phyloP scores from a whole-genome alignment of 2,329 filamentous ascomycete genomes.

The Calonectria leucothoes region DNA sequence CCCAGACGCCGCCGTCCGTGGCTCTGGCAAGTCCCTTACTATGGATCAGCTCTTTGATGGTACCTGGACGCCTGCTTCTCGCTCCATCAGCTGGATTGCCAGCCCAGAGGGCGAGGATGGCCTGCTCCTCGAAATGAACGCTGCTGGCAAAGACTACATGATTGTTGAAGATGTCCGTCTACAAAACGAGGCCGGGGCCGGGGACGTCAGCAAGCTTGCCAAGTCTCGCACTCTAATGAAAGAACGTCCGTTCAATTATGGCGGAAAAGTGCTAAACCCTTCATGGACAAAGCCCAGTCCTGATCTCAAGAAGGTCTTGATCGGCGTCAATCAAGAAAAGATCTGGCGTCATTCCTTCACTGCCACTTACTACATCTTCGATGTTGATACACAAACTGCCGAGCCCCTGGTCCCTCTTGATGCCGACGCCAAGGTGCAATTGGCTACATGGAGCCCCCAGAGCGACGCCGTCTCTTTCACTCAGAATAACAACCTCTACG shows the following conservation, averaged over 20 bases:
- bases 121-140: conserved; percentile 79
- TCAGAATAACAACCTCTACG: conserved; percentile 87
- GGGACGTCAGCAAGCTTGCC: conserved; percentile 48
- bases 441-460: conserved; percentile 89
- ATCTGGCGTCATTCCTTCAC: conserved; percentile 94
- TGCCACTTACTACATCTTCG: conserved; percentile 90
- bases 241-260: conserved; percentile 69
- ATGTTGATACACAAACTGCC: conserved; percentile 82
- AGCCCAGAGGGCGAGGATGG: conserved; percentile 85
- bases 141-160: conserved; percentile 76
- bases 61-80: conserved; percentile 71
- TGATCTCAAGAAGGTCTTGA: conserved; percentile 85
- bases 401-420: conserved; percentile 81
- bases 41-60: conserved; percentile 77
- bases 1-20: conserved; percentile 72
- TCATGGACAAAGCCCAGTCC: conserved; percentile 78
- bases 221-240: conserved; percentile 82
- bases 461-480: conserved; percentile 93
- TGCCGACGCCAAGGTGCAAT: conserved; percentile 75
- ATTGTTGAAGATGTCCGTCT: conserved; percentile 87
- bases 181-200: conserved; percentile 45
- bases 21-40: conserved; percentile 78
- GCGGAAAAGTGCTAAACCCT: conserved; percentile 66
- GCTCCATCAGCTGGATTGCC: conserved; percentile 81
- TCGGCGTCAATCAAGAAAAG: conserved; percentile 77